phyloP scores from a whole-genome alignment of 805 yeast species.

The Kregervanrija fluxuum region DNA sequence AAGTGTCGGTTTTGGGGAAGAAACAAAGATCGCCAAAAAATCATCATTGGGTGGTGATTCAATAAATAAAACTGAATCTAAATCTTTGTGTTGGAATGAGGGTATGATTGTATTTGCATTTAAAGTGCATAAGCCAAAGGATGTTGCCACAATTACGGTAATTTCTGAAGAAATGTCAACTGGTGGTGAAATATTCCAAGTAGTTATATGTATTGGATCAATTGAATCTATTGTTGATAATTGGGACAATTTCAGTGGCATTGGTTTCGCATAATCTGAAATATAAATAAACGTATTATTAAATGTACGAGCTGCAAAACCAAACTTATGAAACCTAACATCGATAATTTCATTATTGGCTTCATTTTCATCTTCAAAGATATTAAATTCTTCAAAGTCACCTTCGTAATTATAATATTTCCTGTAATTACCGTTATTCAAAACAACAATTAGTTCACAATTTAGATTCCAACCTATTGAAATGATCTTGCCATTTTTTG shows the following conservation, averaged over 20 bases:
- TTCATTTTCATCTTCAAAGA: conserved; percentile 22
- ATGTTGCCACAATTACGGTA: no score
- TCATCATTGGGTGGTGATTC: no score
- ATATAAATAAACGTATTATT: conserved; percentile 36
- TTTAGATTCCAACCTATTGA: conserved; percentile 45
- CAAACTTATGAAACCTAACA: conserved; percentile 33
- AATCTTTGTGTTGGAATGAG: no score
- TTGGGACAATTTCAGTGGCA: not conserved
- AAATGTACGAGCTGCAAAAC: conserved; percentile 36
- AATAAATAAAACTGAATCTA: no score
- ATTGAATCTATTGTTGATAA: conserved; percentile 19
- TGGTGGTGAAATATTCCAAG: conserved; percentile 1
- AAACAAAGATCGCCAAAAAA: no score
- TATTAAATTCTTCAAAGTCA: conserved; percentile 48
- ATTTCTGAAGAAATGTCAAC: not conserved
- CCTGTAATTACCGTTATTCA: conserved; percentile 46
- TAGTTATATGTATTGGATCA: conserved; percentile 17
- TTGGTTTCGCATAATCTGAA: conserved; percentile 21
- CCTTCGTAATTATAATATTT: conserved; percentile 61
- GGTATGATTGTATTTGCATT: no score
- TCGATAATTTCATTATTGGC: conserved; percentile 25
- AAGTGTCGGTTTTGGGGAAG: no score
- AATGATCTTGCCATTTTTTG: conserved; percentile 42
- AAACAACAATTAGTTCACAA: conserved; percentile 51
- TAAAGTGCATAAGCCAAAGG: no score